phyloP scores from a whole-genome alignment of 2,329 filamentous ascomycete genomes.

The Gaeumannomyces sp. region DNA sequence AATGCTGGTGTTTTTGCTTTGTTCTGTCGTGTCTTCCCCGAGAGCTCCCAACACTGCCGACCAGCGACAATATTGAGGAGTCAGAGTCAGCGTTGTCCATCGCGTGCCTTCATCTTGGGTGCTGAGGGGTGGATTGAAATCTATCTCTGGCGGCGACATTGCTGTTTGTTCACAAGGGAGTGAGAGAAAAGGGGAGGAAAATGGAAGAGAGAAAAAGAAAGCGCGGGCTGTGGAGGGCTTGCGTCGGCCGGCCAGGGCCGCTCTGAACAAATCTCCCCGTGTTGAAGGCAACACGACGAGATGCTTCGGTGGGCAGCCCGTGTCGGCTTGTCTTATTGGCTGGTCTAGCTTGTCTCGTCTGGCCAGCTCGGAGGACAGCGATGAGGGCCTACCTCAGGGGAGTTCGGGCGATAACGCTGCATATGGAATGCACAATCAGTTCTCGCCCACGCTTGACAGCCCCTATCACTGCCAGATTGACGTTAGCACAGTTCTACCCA shows the following conservation, averaged over 20 bases:
- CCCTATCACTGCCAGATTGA: neutral
- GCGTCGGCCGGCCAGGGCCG: too few species aligned
- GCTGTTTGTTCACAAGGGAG: neutral
- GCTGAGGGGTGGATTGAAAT: too few species aligned
- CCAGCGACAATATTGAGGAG: too few species aligned
- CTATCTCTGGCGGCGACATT: neutral
- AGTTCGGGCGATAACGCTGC: neutral
- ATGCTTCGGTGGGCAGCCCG: too few species aligned
- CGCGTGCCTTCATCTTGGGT: too few species aligned
- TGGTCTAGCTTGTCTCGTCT: neutral
- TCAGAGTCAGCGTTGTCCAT: too few species aligned
- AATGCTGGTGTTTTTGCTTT: neutral
- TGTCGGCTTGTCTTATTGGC: neutral
- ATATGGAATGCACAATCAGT: neutral
- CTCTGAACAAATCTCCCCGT: too few species aligned
- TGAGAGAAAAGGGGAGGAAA: too few species aligned
- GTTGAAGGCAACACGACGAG: neutral
- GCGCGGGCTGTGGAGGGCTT: too few species aligned
- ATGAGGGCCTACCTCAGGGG: neutral
- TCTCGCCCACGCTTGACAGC: neutral
- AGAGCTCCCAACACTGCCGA: too few species aligned
- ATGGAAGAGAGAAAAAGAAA: too few species aligned
- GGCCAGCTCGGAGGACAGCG: neutral
- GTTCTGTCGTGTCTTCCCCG: neutral
- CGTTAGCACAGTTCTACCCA: neutral